Evolutionary conservation across 2,329 filamentous ascomycete species (phyloP).

Genomic region (Knufia petricola): DNA sequence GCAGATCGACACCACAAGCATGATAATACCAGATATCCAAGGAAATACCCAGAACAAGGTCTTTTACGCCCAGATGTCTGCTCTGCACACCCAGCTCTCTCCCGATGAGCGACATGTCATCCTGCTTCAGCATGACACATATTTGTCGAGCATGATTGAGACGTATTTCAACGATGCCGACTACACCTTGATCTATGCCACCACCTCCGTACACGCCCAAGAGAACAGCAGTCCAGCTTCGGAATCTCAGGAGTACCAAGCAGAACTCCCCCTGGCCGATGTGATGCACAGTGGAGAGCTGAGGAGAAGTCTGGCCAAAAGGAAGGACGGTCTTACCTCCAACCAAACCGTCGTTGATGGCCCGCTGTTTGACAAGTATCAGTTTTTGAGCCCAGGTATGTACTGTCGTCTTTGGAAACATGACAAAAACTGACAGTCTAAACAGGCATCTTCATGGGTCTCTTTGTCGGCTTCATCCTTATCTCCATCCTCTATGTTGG

Average conservation of each 20-base stretch:
- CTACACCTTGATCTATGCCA: slow-evolving; percentile 70
- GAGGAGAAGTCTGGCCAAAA: slow-evolving; percentile 13
- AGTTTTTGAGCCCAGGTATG: slow-evolving; percentile 82
- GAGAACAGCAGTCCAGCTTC: slow-evolving; percentile 22
- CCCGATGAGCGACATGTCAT: neutral
- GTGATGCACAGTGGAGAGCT: slow-evolving; percentile 57
- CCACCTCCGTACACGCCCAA: slow-evolving; percentile 43
- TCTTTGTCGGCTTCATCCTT: slow-evolving; percentile 61
- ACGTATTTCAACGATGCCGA: slow-evolving; percentile 34
- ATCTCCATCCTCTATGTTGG: slow-evolving; percentile 71
- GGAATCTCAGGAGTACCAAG: slow-evolving; percentile 47
- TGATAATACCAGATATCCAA: slow-evolving; percentile 18
- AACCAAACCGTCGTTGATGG: slow-evolving; percentile 30
- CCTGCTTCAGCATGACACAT: neutral
- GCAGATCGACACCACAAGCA: slow-evolving; percentile 33
- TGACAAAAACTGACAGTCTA: slow-evolving; percentile 9
- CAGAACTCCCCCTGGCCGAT: slow-evolving; percentile 52
- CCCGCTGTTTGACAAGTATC: slow-evolving; percentile 76
- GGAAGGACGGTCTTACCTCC: slow-evolving; percentile 8
- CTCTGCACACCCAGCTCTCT: slow-evolving; percentile 16
- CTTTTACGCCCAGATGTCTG: slow-evolving; percentile 37
- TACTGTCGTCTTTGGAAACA: slow-evolving; percentile 16
- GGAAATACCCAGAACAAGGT: slow-evolving; percentile 25
- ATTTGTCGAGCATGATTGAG: neutral
- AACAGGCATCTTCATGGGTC: slow-evolving; percentile 77